phyloP scores from a whole-genome alignment of 2,329 filamentous ascomycete genomes.

The Colletotrichum lentis region DNA sequence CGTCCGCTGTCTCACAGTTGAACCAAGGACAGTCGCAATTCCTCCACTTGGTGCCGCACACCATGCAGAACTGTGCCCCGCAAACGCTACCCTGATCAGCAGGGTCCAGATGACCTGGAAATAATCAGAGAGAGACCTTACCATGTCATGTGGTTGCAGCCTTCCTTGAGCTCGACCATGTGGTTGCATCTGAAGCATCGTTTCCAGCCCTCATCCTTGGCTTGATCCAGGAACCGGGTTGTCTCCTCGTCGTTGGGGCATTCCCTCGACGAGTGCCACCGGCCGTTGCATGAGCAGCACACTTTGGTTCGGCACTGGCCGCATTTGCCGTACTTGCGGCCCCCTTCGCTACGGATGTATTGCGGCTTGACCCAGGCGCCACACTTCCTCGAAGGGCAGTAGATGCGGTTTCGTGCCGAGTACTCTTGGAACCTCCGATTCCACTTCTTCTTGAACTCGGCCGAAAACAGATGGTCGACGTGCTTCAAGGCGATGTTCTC shows the following conservation, averaged over 20 bases:
- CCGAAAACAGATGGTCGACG: conserved; percentile 78
- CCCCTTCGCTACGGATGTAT: conserved; percentile 67
- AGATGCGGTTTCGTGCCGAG: conserved; percentile 76
- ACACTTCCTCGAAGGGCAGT: conserved; percentile 77
- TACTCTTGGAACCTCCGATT: conserved; percentile 82
- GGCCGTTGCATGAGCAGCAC: conserved; percentile 76
- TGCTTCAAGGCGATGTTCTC: conserved; percentile 78
- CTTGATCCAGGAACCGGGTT: conserved; percentile 68
- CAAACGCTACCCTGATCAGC: conserved; percentile 66
- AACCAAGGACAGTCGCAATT: conserved; percentile 84
- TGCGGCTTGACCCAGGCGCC: conserved; percentile 82
- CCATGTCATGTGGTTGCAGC: conserved; percentile 91
- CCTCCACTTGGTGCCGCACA: conserved; percentile 84
- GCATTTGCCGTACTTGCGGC: conserved; percentile 74
- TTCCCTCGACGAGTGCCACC: conserved; percentile 73
- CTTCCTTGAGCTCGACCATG: conserved; percentile 81
- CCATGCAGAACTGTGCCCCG: conserved; percentile 85
- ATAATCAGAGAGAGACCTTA: conserved; percentile 52
- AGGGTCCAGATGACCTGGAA: conserved; percentile 9
- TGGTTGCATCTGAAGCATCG: conserved; percentile 77
- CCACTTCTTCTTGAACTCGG: conserved; percentile 79
- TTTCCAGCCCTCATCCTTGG: conserved; percentile 75
- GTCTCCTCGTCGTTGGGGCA: conserved; percentile 78
- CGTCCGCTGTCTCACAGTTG: conserved; percentile 66
- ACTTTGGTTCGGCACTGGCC: conserved; percentile 76